Evolutionary conservation across 495 filamentous ascomycete genomes (phyloP).

Genomic region (Xylaria flabelliformis): DNA sequence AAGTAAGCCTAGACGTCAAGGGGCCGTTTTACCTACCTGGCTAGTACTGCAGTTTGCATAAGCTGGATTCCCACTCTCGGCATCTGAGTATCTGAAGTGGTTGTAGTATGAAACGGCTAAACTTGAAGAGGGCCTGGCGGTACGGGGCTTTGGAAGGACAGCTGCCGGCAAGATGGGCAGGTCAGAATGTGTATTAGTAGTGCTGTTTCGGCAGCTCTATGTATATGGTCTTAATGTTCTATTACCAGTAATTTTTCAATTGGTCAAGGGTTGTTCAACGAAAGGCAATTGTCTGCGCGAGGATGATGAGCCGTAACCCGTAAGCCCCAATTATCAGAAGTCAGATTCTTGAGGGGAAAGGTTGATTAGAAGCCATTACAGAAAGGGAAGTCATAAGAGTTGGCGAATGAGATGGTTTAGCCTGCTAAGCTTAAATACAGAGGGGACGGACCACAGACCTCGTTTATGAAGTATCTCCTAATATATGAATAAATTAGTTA

Average conservation of each 20-base stretch:
- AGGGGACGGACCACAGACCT: too few relatives aligned
- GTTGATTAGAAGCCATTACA: not conserved
- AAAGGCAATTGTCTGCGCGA: not conserved
- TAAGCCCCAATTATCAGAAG: slow-evolving; percentile 7
- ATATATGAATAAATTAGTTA: not conserved
- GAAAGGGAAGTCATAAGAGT: not conserved
- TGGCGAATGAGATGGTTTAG: not conserved
- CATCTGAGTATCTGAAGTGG: not conserved
- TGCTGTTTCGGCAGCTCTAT: not conserved
- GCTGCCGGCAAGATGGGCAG: not conserved
- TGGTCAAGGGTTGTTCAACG: not conserved
- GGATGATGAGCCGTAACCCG: not conserved
- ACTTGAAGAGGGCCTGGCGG: not conserved
- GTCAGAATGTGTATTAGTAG: not conserved
- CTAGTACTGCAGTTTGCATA: not conserved
- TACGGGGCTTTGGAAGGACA: not conserved
- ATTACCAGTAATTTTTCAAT: not conserved
- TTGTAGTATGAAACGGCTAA: slow-evolving; percentile 5
- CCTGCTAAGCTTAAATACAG: too few relatives aligned
- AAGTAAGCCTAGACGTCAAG: not conserved
- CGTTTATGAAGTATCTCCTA: not conserved
- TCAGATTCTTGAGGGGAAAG: not conserved
- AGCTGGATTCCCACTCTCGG: not conserved
- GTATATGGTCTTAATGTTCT: not conserved
- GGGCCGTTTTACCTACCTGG: not conserved